These are phyloP conservation scores for Jatropha podagrica DNA, from an alignment of 441 rosid species.

Conservation along the genomic window DNA sequence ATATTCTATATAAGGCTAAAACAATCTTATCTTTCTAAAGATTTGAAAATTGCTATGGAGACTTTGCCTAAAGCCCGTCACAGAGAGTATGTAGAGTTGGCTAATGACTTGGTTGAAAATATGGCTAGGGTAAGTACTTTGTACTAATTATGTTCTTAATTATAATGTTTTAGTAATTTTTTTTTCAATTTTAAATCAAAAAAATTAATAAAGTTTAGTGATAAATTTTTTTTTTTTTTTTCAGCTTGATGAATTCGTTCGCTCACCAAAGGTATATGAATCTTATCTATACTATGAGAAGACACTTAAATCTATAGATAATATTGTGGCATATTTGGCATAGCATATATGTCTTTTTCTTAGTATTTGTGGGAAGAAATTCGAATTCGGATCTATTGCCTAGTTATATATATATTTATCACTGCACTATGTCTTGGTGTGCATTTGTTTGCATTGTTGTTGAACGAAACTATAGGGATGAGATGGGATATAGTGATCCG, in stretches of 20 bases:
- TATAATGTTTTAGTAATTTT: background rate
- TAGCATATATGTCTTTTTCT: background rate
- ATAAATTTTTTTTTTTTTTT: background rate
- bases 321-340: conserved; percentile 57
- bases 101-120: conserved; percentile 70
- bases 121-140: conserved; percentile 59
- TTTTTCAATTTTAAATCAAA: background rate
- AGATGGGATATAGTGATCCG: no score
- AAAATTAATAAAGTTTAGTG: background rate
- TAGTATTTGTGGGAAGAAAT: background rate
- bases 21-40: conserved; percentile 74
- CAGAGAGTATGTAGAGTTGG: conserved; percentile 56
- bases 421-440: no score
- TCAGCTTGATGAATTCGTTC: conserved; percentile 67
- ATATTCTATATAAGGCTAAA: conserved; percentile 80
- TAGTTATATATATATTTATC: no score
- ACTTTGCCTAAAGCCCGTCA: conserved; percentile 57
- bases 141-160: no score
- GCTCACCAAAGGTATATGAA: conserved; percentile 85
- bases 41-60: conserved; percentile 64
- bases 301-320: conserved; percentile 76
- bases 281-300: conserved; percentile 85
- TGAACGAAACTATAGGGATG: no score
- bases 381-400: background rate
- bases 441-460: no score